Base-by-base conservation (phyloP, 106 monocot species). In the Acorus calamus region DNA sequence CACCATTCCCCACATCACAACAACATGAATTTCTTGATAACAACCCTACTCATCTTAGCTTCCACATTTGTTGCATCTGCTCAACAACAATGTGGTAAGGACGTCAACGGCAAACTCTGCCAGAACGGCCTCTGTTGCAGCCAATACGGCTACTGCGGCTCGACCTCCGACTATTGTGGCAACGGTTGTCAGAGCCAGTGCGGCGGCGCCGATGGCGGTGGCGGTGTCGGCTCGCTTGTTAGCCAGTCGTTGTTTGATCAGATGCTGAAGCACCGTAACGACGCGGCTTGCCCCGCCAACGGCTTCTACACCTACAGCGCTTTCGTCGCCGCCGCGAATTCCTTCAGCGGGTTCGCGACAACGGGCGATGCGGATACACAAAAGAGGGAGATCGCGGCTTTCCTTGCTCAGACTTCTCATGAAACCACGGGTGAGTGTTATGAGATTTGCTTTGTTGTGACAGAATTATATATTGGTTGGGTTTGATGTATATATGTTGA, bases 321-420 rank as follows among this genome's bases (percentile, higher is more conserved):
- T 44, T 84, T 84, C 70, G 42, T 80, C 9, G 62, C 80, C 11
- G 84, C 80, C 41, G 84, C 84, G 7, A 70, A 74, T 28, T 70
- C 77, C 44, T 80, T 76, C 55, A 6, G 11, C 5, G 46, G 55
- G 14, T 84, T 84, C 46, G 84, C 49, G 2, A 77, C 66, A 2
- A 74, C 74, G 2, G 80, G 80, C 4, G 61, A 65, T 44, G 49
- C 9, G 6, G 67, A 48, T 48, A 63, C 63, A 7, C 73, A 42
- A 6, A 80, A 80, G 73, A 55, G 80, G 7, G 84, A 84, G 69
- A 65, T 84, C 11, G 77, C 76, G 5, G 80, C 84, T 10, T 84
- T 84, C 80, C 60, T 84, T 11, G 84, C 63, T 14, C 80, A 84
- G 59, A 80, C 77, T 53, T 84, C 84, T 8, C 83, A 82, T 52